These are phyloP conservation scores for Cordyceps javanica DNA, from an alignment of 2,329 filamentous ascomycete species.

Conservation along the genomic window DNA sequence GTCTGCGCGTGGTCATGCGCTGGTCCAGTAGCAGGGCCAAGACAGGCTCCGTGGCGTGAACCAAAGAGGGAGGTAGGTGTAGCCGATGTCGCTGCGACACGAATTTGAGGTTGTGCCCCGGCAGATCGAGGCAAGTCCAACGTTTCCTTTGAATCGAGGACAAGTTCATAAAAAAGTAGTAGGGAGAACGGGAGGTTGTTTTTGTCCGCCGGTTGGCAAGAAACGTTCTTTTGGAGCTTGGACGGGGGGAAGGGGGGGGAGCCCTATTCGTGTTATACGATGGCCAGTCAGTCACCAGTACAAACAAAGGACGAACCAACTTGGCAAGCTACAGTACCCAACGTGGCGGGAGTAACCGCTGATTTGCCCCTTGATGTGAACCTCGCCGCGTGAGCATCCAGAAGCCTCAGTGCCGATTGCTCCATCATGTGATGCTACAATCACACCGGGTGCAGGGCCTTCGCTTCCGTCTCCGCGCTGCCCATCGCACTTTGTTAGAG, in stretches of 20 bases:
- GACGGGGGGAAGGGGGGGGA: too few relatives aligned
- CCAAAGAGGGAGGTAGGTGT: not conserved
- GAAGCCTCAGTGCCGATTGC: not conserved
- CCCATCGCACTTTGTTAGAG: not conserved
- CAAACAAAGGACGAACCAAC: too few relatives aligned
- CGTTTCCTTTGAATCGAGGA: not conserved
- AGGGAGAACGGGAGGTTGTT: not conserved
- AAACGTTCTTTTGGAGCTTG: too few relatives aligned
- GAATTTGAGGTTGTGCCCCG: not conserved
- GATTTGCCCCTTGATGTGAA: not conserved
- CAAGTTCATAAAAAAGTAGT: not conserved
- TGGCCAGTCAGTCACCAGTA: too few relatives aligned
- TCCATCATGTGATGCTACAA: conserved; percentile 7
- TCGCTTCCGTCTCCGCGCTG: not conserved
- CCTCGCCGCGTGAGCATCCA: conserved; percentile 1
- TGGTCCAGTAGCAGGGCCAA: not conserved
- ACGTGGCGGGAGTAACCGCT: conserved; percentile 3
- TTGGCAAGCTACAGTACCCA: not conserved
- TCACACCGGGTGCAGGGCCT: not conserved
- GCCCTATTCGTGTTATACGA: not conserved
- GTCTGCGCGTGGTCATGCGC: conserved; percentile 5
- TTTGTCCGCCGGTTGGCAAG: not conserved
- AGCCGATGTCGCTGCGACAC: conserved; percentile 1
- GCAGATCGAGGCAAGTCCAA: not conserved
- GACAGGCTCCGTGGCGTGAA: not conserved